Evolutionary conservation across 345 rosid species (phyloP).

Genomic region (Moricandia moricandioides): DNA sequence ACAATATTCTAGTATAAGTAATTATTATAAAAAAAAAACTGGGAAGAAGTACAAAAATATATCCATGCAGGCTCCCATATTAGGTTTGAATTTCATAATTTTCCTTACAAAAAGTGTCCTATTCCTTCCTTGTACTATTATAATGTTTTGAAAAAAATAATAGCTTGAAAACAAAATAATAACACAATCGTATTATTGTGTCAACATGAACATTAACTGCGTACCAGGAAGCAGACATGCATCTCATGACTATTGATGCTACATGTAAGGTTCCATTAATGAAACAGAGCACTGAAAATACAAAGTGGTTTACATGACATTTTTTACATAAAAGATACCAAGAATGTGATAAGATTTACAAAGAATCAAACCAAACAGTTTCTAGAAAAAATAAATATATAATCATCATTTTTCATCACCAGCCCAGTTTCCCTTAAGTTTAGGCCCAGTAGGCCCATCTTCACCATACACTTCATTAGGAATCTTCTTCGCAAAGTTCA

Average conservation of each 20-base stretch:
- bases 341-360: neutral
- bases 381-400: neutral
- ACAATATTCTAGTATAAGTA: too few relatives aligned
- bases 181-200: neutral
- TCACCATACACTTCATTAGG: constrained; percentile 64
- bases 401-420: constrained; percentile 55
- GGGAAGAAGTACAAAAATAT: neutral
- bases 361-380: neutral
- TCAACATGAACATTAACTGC: neutral
- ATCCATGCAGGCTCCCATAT: too few relatives aligned
- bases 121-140: neutral
- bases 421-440: constrained; percentile 57
- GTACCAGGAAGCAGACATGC: neutral
- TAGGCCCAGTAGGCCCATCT: constrained; percentile 91
- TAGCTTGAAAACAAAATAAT: neutral
- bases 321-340: neutral
- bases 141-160: neutral
- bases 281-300: too few relatives aligned
- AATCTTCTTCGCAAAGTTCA: constrained; percentile 42
- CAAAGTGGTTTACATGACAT: too few relatives aligned
- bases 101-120: neutral
- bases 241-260: too few relatives aligned
- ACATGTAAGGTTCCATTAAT: too few relatives aligned
- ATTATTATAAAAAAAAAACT: too few relatives aligned
- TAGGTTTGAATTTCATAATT: too few relatives aligned